A percentile compares a stretch with the other conserved stretches of the same genome.
These are phyloP conservation scores for Geotrichum macrosporum DNA, from an alignment of 1,139 yeast genomes.

Conservation along the genomic window DNA sequence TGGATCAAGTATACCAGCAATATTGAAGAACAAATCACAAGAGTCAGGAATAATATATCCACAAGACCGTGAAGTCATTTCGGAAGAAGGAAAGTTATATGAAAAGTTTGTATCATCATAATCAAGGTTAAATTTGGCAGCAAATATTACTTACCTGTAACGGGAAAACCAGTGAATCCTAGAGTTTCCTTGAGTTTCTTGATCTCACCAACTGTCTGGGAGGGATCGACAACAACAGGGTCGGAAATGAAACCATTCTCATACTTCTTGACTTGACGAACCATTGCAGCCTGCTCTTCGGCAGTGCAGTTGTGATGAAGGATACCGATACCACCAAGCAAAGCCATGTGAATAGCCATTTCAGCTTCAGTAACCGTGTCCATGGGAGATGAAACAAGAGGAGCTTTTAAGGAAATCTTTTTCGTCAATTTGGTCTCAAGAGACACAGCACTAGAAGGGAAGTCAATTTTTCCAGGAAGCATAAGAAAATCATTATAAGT, in stretches of 20 bases:
- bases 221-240: slow-evolving; percentile 81
- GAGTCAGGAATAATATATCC: slow-evolving; percentile 56
- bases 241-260: slow-evolving; percentile 97
- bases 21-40: slow-evolving; percentile 6
- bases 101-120: too few relatives aligned
- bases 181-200: slow-evolving; percentile 61
- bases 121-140: too few relatives aligned
- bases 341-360: slow-evolving; percentile 98
- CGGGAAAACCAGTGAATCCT: slow-evolving; percentile 98
- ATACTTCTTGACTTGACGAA: slow-evolving; percentile 88
- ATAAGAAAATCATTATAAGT: slow-evolving; percentile 95
- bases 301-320: slow-evolving; percentile 95
- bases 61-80: slow-evolving; percentile 94
- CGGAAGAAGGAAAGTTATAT: too few relatives aligned
- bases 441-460: slow-evolving; percentile 71
- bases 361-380: slow-evolving; percentile 96
- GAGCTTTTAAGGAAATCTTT: slow-evolving; percentile 85
- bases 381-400: slow-evolving; percentile 98
- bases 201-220: slow-evolving; percentile 74
- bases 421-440: slow-evolving; percentile 86
- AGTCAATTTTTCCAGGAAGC: slow-evolving; percentile 90
- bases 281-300: slow-evolving; percentile 99
- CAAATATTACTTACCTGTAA: slow-evolving; percentile 88
- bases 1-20: too few relatives aligned
- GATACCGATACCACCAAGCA: slow-evolving; percentile 98